Evolutionary conservation across 208 protist genomes (phyloP), one percentile per base, ranked within the genome.

Genomic region (Leishmania gerbilli): DNA sequence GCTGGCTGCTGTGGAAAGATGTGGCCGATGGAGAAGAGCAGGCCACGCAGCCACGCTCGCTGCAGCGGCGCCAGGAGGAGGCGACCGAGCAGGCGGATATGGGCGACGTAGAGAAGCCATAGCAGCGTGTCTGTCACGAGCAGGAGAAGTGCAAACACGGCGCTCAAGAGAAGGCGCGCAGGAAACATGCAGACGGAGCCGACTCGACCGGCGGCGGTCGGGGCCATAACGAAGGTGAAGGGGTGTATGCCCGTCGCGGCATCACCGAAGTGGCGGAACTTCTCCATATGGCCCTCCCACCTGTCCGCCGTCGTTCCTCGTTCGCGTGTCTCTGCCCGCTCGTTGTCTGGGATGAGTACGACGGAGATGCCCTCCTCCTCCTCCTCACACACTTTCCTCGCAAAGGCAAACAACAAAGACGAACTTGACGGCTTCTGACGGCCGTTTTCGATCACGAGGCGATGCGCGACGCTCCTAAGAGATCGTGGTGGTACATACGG

Each of bases 221-320:
- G 91, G 45, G 86, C 71, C 62, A 86, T 81, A 31, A 87, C 76
- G 37, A 84, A 62, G 51, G 87, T 88, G 83, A 95, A 97, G 80
- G 93, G 93, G 72, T 97, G 89, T 53, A 97, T 92, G 71, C 93
- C 93, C n/a, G 89, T 95, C 4, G 90, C 79, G 80, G 90, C 91
- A 82, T 96, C 93, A 24, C 80, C 89, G 47, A 92, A 96, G 75
- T 90, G 88, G 64, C 91, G 83, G 72, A 91, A 96, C 86, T 96
- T 96, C 75, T 96, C 93, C 93, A 96, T 71, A 95, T 71, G 40
- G 3, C 40, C 56, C 42, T 0, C 71, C 27, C 1, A 0, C 49
- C 71, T 42, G 62, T 58, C 21, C 53, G 45, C 74, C 7, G 42
- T 49, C 7, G 51, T 49, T 74, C 13, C 7, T 49, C 27, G 42